These are phyloP conservation scores for Amoeboaphelidium occidentale DNA, from an alignment of 371 early-diverging fungal species.

Conservation along the genomic window DNA sequence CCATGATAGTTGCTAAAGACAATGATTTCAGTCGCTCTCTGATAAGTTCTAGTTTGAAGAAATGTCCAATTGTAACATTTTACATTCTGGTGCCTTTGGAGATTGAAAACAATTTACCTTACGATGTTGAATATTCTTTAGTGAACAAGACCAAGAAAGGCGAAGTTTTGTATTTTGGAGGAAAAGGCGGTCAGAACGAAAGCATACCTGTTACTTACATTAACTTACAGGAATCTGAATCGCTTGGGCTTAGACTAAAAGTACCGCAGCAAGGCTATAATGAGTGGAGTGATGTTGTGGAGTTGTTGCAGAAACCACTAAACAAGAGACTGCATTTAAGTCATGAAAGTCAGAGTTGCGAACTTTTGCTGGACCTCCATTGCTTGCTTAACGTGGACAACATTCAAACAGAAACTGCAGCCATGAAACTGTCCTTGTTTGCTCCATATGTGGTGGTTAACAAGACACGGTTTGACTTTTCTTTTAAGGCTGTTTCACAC, in stretches of 20 bases:
- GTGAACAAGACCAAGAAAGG: constrained; percentile 46
- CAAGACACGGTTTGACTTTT: no score
- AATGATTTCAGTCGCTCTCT: not conserved
- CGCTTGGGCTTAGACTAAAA: constrained; percentile 44
- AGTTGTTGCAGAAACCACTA: no score
- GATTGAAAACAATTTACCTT: constrained; percentile 84
- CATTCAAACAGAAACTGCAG: constrained; percentile 12
- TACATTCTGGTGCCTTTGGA: constrained; percentile 67
- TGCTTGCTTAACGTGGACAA: constrained; percentile 3
- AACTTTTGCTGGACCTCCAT: not conserved
- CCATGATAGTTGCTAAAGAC: no score
- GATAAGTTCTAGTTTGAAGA: not conserved
- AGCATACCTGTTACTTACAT: constrained; percentile 51
- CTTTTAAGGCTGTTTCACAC: no score
- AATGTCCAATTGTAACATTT: constrained; percentile 51
- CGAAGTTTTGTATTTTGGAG: constrained; percentile 29
- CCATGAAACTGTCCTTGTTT: constrained; percentile 26
- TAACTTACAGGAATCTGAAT: constrained; percentile 56
- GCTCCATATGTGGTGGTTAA: constrained; percentile 66
- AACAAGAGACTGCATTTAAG: constrained; percentile 37
- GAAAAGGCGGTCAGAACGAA: constrained; percentile 45
- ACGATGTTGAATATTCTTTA: constrained; percentile 45
- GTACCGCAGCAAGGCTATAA: constrained; percentile 38
- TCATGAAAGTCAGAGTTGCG: constrained; percentile 16
- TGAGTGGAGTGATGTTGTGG: no score